Base-by-base conservation (phyloP, 768 basidiomycete species). In the Phaffia tasmanica region DNA sequence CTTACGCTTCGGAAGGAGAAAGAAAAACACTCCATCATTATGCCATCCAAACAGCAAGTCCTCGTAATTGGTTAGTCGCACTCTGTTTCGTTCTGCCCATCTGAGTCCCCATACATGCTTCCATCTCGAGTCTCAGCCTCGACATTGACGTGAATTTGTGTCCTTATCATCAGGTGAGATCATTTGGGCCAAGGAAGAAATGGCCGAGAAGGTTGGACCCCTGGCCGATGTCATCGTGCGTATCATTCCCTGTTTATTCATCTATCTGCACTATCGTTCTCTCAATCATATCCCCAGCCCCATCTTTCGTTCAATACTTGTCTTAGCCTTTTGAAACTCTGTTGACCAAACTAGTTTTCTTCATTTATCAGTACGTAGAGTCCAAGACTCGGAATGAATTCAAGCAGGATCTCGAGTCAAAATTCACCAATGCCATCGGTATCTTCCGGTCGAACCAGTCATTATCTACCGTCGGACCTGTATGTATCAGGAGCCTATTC, bases 181-280 rank as follows among this genome's bases (percentile, higher is more conserved):
- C 65, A 81, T 85, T 35, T 92, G 89, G 89, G 88, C 89, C 0
- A 83, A 87, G 68, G 80, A 87, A 29, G 87, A 92, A 65, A 79
- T 84, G 62, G 78, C 84, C 64, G 77, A 80, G 48, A 79, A 89
- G 67, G 82, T 91, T 48, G 81, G 81, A 0, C 79, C 80, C 62
- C 81, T 88, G 65, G 84, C 88, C 42, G 85, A 90, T 61, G 79
- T 92, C 35, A 79, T 90, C 58, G 91, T 91, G 74, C 73, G 88
- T 81, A 15, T 3, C 14, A 19, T 29, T 23, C 25, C 16, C n/a
- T 21, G 6, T 29, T 23, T 53, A 48, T 21, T 16, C 6, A 27
- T 8, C 25, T 21, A 48, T 51, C 51, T 32, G 3, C 29, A 46
- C 53, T 25, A 50, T 29, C 27, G 9, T 50, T 32, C 70, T 54